A percentile compares a stretch with the other conserved stretches of the same genome.
phyloP scores from a whole-genome alignment of 139 green algal species.

The Asterochloris sp. region DNA sequence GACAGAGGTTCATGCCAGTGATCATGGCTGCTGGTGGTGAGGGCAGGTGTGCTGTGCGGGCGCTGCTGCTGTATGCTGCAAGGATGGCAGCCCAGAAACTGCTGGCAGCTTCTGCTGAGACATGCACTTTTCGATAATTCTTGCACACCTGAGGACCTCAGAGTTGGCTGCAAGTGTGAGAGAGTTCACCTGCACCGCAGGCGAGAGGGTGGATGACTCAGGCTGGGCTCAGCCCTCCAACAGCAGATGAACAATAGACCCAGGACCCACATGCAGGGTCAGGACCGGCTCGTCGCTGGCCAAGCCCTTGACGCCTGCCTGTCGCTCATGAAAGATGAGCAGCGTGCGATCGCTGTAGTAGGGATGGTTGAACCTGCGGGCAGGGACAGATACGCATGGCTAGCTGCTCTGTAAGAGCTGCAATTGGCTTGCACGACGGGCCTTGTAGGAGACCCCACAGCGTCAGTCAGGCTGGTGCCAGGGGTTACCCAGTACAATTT shows the following conservation, averaged over 20 bases:
- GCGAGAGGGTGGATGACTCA: neutral
- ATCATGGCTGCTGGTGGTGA: neutral
- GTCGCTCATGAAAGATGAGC: neutral
- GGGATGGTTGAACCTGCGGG: neutral
- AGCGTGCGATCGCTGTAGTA: neutral
- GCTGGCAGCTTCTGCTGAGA: neutral
- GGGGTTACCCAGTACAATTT: too few species aligned
- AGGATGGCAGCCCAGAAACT: neutral
- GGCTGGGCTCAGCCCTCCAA: neutral
- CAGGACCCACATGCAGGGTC: too few species aligned
- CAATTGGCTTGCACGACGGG: too few species aligned
- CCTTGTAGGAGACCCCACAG: too few species aligned
- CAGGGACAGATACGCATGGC: too few species aligned
- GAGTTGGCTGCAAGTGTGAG: slow-evolving; percentile 7
- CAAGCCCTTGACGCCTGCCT: neutral
- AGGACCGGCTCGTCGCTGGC: too few species aligned
- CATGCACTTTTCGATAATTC: neutral
- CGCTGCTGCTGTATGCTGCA: too few species aligned
- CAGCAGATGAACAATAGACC: too few species aligned
- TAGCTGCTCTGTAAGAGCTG: too few species aligned
- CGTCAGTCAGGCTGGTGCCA: too few species aligned
- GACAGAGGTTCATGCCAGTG: neutral
- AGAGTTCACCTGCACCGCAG: slow-evolving; percentile 5
- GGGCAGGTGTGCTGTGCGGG: too few species aligned
- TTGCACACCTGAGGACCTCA: neutral